Conservation (phyloP, 495 filamentous ascomycete genomes). For the Terfezia boudieri region DNA sequence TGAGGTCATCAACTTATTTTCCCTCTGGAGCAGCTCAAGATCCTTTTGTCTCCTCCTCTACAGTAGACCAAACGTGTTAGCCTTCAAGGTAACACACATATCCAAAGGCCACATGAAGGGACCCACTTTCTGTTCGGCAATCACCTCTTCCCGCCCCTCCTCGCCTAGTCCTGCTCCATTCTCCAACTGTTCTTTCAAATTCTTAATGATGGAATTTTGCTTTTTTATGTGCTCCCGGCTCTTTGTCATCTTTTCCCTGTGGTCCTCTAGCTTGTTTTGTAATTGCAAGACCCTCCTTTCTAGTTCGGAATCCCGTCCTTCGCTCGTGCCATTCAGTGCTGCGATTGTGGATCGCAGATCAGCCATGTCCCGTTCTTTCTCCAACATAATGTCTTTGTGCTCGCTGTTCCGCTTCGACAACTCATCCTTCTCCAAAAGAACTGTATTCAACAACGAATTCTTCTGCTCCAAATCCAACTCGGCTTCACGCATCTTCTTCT, state of each 20-base stretch:
- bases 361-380: slow-evolving; percentile 16
- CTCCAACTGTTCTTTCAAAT: slow-evolving; percentile 33
- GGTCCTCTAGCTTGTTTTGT: slow-evolving; percentile 18
- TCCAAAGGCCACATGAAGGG: neutral
- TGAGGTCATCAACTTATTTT: slow-evolving; percentile 63
- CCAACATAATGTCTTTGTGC: slow-evolving; percentile 19
- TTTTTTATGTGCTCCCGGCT: slow-evolving; percentile 33
- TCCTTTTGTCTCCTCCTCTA: slow-evolving; percentile 34
- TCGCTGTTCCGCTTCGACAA: slow-evolving; percentile 16
- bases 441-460: slow-evolving; percentile 21
- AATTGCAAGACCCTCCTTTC: slow-evolving; percentile 15
- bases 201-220: slow-evolving; percentile 36
- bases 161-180: slow-evolving; percentile 26
- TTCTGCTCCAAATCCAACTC: slow-evolving; percentile 22
- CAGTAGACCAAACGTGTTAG: slow-evolving; percentile 6
- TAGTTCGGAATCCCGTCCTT: slow-evolving; percentile 18
- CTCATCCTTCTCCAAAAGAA: slow-evolving; percentile 21
- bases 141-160: slow-evolving; percentile 24
- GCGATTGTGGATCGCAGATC: slow-evolving; percentile 19
- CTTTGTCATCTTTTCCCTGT: slow-evolving; percentile 18
- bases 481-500: slow-evolving; percentile 17
- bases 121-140: slow-evolving; percentile 23
- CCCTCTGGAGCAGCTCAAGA: slow-evolving; percentile 51
- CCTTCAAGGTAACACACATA: neutral
- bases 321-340: slow-evolving; percentile 15